Evolutionary conservation across 2,329 filamentous ascomycete species (phyloP), one percentile per base, ranked within the genome.

Genomic region (Paramyrothecium roridum): DNA sequence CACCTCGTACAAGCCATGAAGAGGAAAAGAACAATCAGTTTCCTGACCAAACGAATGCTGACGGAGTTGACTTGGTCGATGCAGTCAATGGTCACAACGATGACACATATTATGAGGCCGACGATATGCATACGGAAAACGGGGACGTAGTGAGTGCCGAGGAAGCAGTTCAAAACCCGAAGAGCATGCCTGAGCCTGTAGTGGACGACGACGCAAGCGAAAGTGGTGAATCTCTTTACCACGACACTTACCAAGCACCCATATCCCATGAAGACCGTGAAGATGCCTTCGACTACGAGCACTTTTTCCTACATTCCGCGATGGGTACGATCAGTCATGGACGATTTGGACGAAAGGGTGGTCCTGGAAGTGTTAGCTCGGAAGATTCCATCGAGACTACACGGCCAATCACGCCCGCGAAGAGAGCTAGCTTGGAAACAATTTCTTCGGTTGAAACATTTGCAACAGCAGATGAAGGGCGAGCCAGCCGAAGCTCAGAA

Each of bases 211-310:
- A 71, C 48, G 77, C 78, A 21, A 88, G 86, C 63, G 86, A 90
- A 63, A 85, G 86, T 59, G 78, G 83, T 63, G 80, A 85, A 53
- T 83, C 83, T 13, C 75, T 86, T 8, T 87, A 89, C 63, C 83
- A 87, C 63, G 85, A 87, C 62, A 76, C 80, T 0, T 69, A 80
- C 50, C 78, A 83, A 54, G 80, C 83, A 52, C 80, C 82, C 10
- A 74, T 89, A 7, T 91, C 91, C 0, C 93, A 98, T 65, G 93
- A 98, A 73, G 92, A 97, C 70, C 89, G 93, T 20, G 87, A 93
- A 61, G 93, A 98, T 70, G 93, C 93, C 1, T 98, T 98, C 66
- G 93, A 98, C 70, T 98, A 98, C 59, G 90, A 96, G 70, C 88
- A 96, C 68, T 97, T 97, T 74, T 96, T 96, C 70, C 80, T 97